phyloP scores from a whole-genome alignment of 2,329 filamentous ascomycete species.

The Penicillium sp. region DNA sequence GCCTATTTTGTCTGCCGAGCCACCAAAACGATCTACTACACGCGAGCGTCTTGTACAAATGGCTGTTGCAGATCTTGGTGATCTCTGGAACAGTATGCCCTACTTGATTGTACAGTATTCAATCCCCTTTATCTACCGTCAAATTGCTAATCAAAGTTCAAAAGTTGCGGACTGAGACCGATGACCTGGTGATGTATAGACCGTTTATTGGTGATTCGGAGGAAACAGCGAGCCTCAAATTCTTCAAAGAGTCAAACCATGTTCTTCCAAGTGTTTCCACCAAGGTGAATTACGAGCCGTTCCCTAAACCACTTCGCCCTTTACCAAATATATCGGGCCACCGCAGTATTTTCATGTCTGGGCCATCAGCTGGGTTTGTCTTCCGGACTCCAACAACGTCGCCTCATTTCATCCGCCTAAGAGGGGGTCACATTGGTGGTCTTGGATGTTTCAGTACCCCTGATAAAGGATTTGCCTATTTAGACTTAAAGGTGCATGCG shows the following conservation, averaged over 20 bases:
- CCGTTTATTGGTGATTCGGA: constrained; percentile 62
- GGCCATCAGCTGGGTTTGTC: constrained; percentile 78
- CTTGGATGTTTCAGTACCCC: constrained; percentile 74
- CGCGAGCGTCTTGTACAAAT: constrained; percentile 80
- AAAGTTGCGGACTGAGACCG: constrained; percentile 75
- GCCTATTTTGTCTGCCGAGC: constrained; percentile 74
- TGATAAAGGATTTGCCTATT: constrained; percentile 81
- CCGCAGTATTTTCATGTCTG: constrained; percentile 80
- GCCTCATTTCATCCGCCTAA: constrained; percentile 75
- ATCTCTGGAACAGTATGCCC: constrained; percentile 70
- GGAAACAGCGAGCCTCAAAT: constrained; percentile 60
- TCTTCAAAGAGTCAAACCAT: constrained; percentile 75
- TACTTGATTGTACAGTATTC: constrained; percentile 74
- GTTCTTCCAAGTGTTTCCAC: constrained; percentile 64
- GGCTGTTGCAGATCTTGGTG: constrained; percentile 82
- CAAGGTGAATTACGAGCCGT: constrained; percentile 33
- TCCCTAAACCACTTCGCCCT: constrained; percentile 49
- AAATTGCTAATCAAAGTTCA: too few relatives aligned
- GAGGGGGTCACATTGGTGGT: constrained; percentile 69
- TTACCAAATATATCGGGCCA: constrained; percentile 69
- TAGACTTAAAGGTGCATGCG: constrained; percentile 61
- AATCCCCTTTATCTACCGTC: too few relatives aligned
- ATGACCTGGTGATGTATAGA: constrained; percentile 87
- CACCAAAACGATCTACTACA: constrained; percentile 70
- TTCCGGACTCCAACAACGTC: constrained; percentile 78